Evolutionary conservation across 345 rosid genomes (phyloP), one percentile per base, ranked within the genome.

Genomic region (Acer negundo): DNA sequence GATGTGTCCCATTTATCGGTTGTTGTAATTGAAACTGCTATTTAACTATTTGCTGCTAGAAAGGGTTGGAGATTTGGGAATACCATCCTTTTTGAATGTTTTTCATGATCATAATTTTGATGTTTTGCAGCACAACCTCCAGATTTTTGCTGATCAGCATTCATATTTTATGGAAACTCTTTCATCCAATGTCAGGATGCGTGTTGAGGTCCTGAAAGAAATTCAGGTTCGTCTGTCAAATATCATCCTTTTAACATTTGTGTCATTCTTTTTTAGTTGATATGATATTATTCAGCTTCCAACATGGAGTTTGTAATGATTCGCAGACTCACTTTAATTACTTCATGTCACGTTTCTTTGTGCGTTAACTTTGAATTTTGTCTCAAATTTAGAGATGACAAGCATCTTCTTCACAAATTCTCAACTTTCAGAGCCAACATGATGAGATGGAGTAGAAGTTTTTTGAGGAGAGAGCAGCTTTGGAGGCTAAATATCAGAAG

Each of bases 401-500:
- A 51, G 7, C 35, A 28, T 2, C 6, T 9, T 17, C 56, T 13
- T 51, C 56, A 51, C 56, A 51, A 51, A 51, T 51, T 51, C 56
- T 51, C 56, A 51, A 51, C 7, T 56, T 78, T 24, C 91, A 96
- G 98, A 80, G 90, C 77, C 87, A 92, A 69, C 88, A 96, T 77
- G 93, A 96, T 80, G 98, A 87, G 55, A 46, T 96, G 42, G 98
- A 91, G 87, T 87, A 93, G 3, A 92, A 92, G 44, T 96, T 92
- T 66, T 89, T 92, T 44, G 97, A 94, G 83, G 99, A 96, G 86
- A 91, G 92, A 62, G 97, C 95, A 70, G 97, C 89, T 15, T 89
- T 94, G 7, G 95, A 96, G 82, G 97, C 94, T 20, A 94, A 89
- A 73, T 96, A 96, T 63, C 98, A 93, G 72, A 92, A 88, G 80